These are phyloP conservation scores for Talaromyces wortmannii DNA, from an alignment of 495 filamentous ascomycete genomes.

Conservation along the genomic window DNA sequence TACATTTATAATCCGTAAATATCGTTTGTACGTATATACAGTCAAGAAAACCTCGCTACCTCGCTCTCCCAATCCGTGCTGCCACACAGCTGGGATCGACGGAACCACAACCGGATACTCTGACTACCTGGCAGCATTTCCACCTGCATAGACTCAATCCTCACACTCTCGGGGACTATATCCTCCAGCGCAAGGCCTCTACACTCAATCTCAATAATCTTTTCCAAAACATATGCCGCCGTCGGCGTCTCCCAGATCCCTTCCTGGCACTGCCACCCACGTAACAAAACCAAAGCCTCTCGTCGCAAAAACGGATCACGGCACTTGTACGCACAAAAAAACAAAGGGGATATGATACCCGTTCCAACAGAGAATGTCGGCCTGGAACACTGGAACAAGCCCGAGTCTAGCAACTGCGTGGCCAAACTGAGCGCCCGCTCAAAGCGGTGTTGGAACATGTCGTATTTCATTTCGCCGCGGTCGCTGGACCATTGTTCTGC, in stretches of 20 bases:
- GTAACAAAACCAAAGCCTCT: slow-evolving; percentile 7
- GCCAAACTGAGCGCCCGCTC: slow-evolving; percentile 3
- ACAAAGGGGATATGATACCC: slow-evolving; percentile 10
- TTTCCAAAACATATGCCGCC: slow-evolving; percentile 4
- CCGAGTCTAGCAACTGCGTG: not conserved
- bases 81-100: not conserved
- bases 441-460: slow-evolving; percentile 7
- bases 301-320: slow-evolving; percentile 10
- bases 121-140: not conserved
- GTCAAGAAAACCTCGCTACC: not conserved
- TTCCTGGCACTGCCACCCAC: slow-evolving; percentile 7
- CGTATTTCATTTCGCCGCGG: slow-evolving; percentile 3
- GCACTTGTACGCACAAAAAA: slow-evolving; percentile 11
- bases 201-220: slow-evolving; percentile 8
- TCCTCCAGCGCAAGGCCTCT: slow-evolving; percentile 4
- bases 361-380: slow-evolving; percentile 12
- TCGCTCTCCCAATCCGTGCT: not conserved
- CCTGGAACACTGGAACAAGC: not conserved
- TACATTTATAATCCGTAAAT: no score
- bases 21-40: no score
- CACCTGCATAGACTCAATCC: slow-evolving; percentile 7
- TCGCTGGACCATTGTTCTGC: not conserved
- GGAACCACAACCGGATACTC: not conserved
- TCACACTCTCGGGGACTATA: slow-evolving; percentile 6
- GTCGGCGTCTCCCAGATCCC: slow-evolving; percentile 5